phyloP scores from a whole-genome alignment of 768 basidiomycete species.

The Tylopilus intermedius region DNA sequence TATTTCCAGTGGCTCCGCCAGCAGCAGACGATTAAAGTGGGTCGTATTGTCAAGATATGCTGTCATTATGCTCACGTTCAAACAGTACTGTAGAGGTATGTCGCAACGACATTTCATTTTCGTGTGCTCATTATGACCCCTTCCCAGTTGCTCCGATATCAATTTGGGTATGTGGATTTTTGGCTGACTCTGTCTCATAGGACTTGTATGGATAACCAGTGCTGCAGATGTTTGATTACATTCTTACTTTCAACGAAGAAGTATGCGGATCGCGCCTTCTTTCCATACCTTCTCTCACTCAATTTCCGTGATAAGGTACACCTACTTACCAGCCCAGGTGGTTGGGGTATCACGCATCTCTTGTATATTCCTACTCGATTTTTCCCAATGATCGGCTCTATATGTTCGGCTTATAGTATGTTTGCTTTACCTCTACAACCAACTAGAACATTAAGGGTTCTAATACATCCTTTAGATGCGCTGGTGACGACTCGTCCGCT shows the following conservation, averaged over 20 bases:
- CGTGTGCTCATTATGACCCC: background rate
- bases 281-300: background rate
- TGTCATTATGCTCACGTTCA: background rate
- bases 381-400: constrained; percentile 3
- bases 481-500: background rate
- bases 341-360: constrained; percentile 11
- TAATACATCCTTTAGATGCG: background rate
- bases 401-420: constrained; percentile 7
- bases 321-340: background rate
- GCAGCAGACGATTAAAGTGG: constrained; percentile 10
- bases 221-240: constrained; percentile 7
- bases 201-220: background rate
- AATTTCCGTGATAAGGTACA: background rate
- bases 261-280: background rate
- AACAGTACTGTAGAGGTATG: constrained; percentile 6
- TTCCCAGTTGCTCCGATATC: constrained; percentile 11
- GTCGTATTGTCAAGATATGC: background rate
- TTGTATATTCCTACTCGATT: constrained; percentile 10
- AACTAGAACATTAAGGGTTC: background rate
- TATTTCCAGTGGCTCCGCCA: constrained; percentile 1
- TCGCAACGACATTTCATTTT: background rate
- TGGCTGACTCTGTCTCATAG: background rate
- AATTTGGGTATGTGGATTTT: constrained; percentile 4
- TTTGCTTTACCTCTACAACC: background rate
- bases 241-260: constrained; percentile 12